Evolutionary conservation across 2,329 filamentous ascomycete species (phyloP).

Genomic region (Penicillium sp.): DNA sequence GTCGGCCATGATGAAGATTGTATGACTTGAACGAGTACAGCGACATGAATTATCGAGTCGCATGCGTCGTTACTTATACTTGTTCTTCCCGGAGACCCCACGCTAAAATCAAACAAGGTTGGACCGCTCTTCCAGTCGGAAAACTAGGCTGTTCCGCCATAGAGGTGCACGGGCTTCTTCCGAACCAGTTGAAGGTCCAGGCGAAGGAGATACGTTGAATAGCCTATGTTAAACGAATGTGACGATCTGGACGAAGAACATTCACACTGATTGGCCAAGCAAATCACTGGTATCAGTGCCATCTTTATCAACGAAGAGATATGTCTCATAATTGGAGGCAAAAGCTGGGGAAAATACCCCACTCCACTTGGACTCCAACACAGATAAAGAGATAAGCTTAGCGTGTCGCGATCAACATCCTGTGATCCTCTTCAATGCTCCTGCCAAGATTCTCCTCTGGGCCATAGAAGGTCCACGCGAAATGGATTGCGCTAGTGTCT

Average conservation of each 20-base stretch:
- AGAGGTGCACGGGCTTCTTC: not conserved
- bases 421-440: not conserved
- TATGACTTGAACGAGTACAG: not conserved
- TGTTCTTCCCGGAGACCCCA: not conserved
- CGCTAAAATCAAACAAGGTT: not conserved
- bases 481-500: constrained; percentile 1
- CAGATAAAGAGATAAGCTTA: not conserved
- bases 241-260: not conserved
- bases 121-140: not conserved
- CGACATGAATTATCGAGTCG: not conserved
- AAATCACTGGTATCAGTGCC: not conserved
- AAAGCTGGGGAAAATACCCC: not conserved
- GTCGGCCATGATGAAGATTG: not conserved
- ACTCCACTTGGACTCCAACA: not conserved
- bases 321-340: not conserved
- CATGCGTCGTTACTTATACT: not conserved
- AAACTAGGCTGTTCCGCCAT: not conserved
- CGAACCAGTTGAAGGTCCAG: constrained; percentile 6
- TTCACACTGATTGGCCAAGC: not conserved
- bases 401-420: too few relatives aligned
- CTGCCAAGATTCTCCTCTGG: not conserved
- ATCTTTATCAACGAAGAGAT: not conserved
- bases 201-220: not conserved
- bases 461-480: not conserved
- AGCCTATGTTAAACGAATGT: not conserved